Conservation (phyloP, 164 flowering plant species). For the Liriodendron chinense region DNA sequence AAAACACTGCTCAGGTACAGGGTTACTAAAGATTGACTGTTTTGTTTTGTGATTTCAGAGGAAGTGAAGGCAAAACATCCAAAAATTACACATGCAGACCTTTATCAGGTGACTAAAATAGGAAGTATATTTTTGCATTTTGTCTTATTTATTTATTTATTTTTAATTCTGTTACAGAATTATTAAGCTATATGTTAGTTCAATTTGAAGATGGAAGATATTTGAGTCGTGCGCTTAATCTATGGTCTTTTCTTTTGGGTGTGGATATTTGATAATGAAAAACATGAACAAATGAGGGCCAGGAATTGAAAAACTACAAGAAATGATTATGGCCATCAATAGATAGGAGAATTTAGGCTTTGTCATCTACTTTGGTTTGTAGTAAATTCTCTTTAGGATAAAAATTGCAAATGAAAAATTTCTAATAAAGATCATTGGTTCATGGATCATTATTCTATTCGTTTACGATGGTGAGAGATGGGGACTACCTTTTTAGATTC, state of each 20-base stretch:
- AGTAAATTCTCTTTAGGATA: no score
- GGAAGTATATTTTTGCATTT: background rate
- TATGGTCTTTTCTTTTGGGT: background rate
- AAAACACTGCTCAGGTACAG: no score
- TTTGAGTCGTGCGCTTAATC: background rate
- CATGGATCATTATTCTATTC: no score
- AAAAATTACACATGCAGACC: slow-evolving; percentile 82
- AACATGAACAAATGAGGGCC: background rate
- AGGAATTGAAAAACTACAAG: background rate
- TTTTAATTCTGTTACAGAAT: background rate
- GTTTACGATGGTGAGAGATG: no score
- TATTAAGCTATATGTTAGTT: background rate
- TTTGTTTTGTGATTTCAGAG: slow-evolving; percentile 41
- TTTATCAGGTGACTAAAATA: slow-evolving; percentile 63
- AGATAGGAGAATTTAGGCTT: background rate
- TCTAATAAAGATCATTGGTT: no score
- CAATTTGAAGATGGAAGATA: background rate
- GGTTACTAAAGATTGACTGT: no score
- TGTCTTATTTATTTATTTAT: background rate
- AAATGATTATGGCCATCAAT: background rate
- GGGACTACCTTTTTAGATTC: no score
- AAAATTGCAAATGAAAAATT: no score
- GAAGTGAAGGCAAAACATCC: slow-evolving; percentile 73
- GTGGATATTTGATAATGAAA: background rate
- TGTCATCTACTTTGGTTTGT: no score